These are phyloP conservation scores for Wickerhamomyces hampshirensis DNA, from an alignment of 805 yeast species.

Conservation along the genomic window DNA sequence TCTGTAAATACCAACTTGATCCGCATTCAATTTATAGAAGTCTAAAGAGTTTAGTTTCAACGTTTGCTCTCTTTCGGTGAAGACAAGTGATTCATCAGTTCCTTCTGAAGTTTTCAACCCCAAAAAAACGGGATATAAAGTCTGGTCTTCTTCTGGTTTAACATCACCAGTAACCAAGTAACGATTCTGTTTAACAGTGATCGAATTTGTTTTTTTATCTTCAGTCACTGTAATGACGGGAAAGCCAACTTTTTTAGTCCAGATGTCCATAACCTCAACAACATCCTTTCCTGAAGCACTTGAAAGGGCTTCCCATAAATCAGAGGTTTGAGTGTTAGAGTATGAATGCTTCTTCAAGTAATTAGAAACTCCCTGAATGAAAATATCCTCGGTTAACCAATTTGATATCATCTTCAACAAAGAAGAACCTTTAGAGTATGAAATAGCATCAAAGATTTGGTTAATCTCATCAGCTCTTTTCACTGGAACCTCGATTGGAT, in stretches of 20 bases:
- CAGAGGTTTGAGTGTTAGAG: slow-evolving; percentile 73
- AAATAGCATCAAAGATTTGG: slow-evolving; percentile 81
- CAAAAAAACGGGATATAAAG: slow-evolving; percentile 65
- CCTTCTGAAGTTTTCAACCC: slow-evolving; percentile 58
- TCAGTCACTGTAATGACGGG: slow-evolving; percentile 69
- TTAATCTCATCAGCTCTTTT: slow-evolving; percentile 73
- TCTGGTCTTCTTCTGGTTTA: slow-evolving; percentile 64
- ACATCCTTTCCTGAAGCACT: slow-evolving; percentile 73
- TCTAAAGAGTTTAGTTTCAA: slow-evolving; percentile 40
- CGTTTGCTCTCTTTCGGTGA: slow-evolving; percentile 45
- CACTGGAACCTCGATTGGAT: slow-evolving; percentile 82
- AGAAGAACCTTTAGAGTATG: slow-evolving; percentile 78
- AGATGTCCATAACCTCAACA: slow-evolving; percentile 64
- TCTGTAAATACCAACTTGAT: slow-evolving; percentile 71
- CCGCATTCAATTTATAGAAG: slow-evolving; percentile 67
- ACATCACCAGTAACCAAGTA: slow-evolving; percentile 76
- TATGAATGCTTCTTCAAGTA: slow-evolving; percentile 72
- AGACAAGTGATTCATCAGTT: slow-evolving; percentile 52
- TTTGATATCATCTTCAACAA: slow-evolving; percentile 73
- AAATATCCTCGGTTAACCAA: slow-evolving; percentile 74
- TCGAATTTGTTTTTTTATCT: slow-evolving; percentile 35
- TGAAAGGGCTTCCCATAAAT: slow-evolving; percentile 70
- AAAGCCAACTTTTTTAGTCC: slow-evolving; percentile 78
- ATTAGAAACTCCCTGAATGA: slow-evolving; percentile 73
- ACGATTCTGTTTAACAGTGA: slow-evolving; percentile 65